Conservation (phyloP, 768 basidiomycete species). For the Mycena vulgaris region DNA sequence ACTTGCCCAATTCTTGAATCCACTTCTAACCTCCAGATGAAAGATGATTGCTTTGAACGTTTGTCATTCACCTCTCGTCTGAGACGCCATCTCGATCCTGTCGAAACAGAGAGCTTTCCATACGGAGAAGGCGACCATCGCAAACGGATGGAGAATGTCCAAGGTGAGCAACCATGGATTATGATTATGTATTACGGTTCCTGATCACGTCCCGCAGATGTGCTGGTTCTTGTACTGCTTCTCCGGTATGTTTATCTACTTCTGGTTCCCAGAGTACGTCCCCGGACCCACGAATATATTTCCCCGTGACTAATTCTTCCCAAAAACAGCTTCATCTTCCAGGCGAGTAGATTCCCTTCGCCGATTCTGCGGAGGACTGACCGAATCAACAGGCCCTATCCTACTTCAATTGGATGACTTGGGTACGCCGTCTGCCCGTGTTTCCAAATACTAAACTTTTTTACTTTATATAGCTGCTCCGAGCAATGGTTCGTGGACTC, state of each 20-base stretch:
- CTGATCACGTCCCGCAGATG: conserved; percentile 38
- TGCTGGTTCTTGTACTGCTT: conserved; percentile 60
- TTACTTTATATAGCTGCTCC: no score
- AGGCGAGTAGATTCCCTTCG: no score
- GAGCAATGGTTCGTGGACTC: no score
- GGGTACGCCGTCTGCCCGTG: no score
- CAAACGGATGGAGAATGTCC: conserved; percentile 41
- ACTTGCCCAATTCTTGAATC: no score
- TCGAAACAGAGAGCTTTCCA: conserved; percentile 62
- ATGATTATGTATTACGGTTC: background rate
- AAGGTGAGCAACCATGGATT: conserved; percentile 31
- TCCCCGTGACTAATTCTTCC: no score
- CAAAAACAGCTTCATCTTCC: conserved; percentile 58
- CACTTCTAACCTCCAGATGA: background rate
- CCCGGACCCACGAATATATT: no score
- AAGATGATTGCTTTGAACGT: conserved; percentile 5
- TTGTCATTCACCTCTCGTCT: background rate
- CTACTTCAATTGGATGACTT: conserved; percentile 55
- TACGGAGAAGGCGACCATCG: conserved; percentile 41
- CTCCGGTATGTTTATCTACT: conserved; percentile 43
- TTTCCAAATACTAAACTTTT: no score
- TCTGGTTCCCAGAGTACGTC: conserved; percentile 41
- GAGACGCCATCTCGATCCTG: no score
- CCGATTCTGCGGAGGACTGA: no score
- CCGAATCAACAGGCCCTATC: no score